These are phyloP conservation scores for Thelephora ganbajun DNA, from an alignment of 768 basidiomycete genomes.

Conservation along the genomic window DNA sequence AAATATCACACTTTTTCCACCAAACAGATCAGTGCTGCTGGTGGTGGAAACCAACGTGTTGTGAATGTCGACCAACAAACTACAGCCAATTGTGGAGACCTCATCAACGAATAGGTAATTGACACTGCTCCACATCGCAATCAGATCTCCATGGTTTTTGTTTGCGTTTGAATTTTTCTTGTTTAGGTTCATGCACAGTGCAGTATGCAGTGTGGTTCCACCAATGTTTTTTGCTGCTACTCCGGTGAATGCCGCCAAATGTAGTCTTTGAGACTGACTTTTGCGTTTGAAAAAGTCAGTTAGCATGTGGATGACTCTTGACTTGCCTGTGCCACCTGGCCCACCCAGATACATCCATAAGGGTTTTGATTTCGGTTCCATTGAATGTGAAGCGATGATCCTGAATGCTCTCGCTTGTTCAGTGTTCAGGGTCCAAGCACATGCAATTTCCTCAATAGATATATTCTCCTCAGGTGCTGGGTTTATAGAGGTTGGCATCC, in stretches of 20 bases:
- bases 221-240: conserved; percentile 18
- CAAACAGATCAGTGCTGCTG: conserved; percentile 20
- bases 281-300: not conserved
- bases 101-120: conserved; percentile 26
- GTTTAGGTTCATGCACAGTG: conserved; percentile 6
- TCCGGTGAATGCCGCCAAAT: not conserved
- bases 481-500: not conserved
- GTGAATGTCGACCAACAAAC: conserved; percentile 15
- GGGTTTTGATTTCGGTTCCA: conserved; percentile 5
- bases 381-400: conserved; percentile 17
- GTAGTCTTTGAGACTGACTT: conserved; percentile 9
- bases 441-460: not conserved
- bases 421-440: conserved; percentile 17
- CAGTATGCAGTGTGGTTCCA: conserved; percentile 27
- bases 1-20: conserved; percentile 27
- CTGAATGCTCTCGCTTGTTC: conserved; percentile 21
- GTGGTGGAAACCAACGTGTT: not conserved
- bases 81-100: conserved; percentile 25
- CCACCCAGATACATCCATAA: conserved; percentile 20
- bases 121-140: conserved; percentile 24
- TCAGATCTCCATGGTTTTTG: conserved; percentile 9
- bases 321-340: not conserved
- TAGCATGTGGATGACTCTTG: not conserved
- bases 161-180: not conserved
- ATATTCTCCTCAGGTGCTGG: not conserved